Evolutionary conservation across 257 asterid species (phyloP).

Genomic region (Jacaranda copaia): DNA sequence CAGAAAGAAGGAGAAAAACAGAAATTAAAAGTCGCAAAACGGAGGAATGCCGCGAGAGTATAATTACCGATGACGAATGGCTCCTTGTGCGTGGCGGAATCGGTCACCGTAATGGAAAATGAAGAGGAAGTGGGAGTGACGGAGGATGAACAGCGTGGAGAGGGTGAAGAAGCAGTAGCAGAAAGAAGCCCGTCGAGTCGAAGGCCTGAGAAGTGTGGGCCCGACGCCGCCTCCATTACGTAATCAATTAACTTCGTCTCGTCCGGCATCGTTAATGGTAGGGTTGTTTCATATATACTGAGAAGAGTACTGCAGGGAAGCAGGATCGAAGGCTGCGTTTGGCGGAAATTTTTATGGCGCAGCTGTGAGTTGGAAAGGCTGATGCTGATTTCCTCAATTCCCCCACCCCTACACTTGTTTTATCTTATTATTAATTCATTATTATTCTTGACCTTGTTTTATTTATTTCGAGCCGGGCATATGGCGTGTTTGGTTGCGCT

Average conservation of each 20-base stretch:
- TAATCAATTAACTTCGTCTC: conserved; percentile 50
- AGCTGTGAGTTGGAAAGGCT: not conserved
- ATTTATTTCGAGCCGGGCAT: too few relatives aligned
- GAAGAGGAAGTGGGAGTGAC: conserved; percentile 34
- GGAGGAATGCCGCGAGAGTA: not conserved
- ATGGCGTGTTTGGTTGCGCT: too few relatives aligned
- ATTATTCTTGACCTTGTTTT: too few relatives aligned
- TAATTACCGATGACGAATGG: conserved; percentile 68
- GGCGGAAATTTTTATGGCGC: not conserved
- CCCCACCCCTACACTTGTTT: too few relatives aligned
- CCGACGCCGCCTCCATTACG: conserved; percentile 70
- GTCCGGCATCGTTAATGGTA: conserved; percentile 39
- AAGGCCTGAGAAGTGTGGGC: conserved; percentile 72
- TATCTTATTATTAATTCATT: too few relatives aligned
- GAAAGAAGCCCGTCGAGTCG: conserved; percentile 35
- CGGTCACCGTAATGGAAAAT: conserved; percentile 25
- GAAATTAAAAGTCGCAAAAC: not conserved
- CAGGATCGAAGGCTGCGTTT: not conserved
- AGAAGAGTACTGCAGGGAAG: not conserved
- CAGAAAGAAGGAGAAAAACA: not conserved
- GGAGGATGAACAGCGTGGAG: conserved; percentile 29
- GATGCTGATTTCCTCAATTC: not conserved
- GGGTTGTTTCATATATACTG: not conserved
- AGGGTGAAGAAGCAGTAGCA: conserved; percentile 41
- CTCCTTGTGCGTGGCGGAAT: conserved; percentile 49